These are phyloP conservation scores for Pisolithus orientalis DNA, from an alignment of 768 basidiomycete genomes.

Conservation along the genomic window DNA sequence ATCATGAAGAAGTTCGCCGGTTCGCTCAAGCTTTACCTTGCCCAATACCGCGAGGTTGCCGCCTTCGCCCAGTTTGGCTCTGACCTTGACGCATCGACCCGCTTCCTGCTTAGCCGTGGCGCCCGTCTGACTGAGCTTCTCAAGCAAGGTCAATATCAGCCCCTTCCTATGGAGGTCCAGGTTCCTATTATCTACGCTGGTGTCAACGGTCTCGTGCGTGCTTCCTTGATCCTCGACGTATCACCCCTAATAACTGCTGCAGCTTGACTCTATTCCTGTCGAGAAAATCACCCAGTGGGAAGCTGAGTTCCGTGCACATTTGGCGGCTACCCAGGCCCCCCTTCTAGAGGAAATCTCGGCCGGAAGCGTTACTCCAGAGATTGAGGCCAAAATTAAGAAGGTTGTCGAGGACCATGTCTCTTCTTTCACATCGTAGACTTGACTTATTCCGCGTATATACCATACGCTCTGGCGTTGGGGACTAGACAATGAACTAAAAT, in stretches of 20 bases:
- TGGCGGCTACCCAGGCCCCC: slow-evolving; percentile 62
- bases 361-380: slow-evolving; percentile 81
- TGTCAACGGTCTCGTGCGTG: slow-evolving; percentile 93
- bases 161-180: slow-evolving; percentile 90
- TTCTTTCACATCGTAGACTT: slow-evolving; percentile 59
- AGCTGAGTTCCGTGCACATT: slow-evolving; percentile 84
- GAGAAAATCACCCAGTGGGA: slow-evolving; percentile 94
- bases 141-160: slow-evolving; percentile 98
- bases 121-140: slow-evolving; percentile 96
- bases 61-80: slow-evolving; percentile 99
- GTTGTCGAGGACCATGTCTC: slow-evolving; percentile 86
- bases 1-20: slow-evolving; percentile 99
- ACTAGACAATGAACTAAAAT: slow-evolving; percentile 16
- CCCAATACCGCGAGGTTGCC: slow-evolving; percentile 99
- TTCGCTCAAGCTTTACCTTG: slow-evolving; percentile 98
- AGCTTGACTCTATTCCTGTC: slow-evolving; percentile 94
- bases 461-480: slow-evolving; percentile 11
- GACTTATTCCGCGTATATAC: slow-evolving; percentile 8
- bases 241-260: background rate
- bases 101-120: slow-evolving; percentile 97
- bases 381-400: slow-evolving; percentile 94
- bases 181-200: slow-evolving; percentile 99
- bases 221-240: background rate
- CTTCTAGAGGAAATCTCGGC: slow-evolving; percentile 82
- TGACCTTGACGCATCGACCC: slow-evolving; percentile 98